phyloP scores from a whole-genome alignment of 2,329 filamentous ascomycete species.

The Stagonosporopsis tanaceti region DNA sequence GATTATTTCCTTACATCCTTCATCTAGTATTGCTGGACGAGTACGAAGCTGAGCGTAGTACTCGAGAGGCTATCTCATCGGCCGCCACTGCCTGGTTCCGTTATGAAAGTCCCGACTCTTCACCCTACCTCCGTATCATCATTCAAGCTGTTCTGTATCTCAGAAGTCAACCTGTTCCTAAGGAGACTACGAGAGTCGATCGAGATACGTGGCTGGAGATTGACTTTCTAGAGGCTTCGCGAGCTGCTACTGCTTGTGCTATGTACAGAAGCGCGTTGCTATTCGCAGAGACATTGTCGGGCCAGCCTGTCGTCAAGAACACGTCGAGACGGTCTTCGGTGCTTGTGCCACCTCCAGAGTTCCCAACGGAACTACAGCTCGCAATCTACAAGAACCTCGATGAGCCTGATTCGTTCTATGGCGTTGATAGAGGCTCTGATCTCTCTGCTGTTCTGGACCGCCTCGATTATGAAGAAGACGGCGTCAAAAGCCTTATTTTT shows the following conservation, averaged over 20 bases:
- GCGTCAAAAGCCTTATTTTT: slow-evolving; percentile 86
- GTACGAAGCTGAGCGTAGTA: slow-evolving; percentile 65
- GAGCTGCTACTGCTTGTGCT: slow-evolving; percentile 76
- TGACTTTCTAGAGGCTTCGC: slow-evolving; percentile 73
- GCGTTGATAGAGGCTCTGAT: slow-evolving; percentile 79
- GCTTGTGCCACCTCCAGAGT: slow-evolving; percentile 55
- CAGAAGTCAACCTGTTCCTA: slow-evolving; percentile 77
- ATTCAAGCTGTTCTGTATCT: slow-evolving; percentile 86
- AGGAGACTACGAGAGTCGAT: slow-evolving; percentile 80
- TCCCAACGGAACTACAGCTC: slow-evolving; percentile 74
- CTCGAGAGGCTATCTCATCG: slow-evolving; percentile 68
- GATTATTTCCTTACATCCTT: slow-evolving; percentile 81
- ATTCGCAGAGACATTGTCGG: slow-evolving; percentile 77
- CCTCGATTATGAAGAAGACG: slow-evolving; percentile 88
- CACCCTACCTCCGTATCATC: slow-evolving; percentile 73
- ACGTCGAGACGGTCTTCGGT: slow-evolving; percentile 70
- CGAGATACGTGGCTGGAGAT: slow-evolving; percentile 86
- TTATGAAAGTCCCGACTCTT: slow-evolving; percentile 55
- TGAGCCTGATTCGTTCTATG: slow-evolving; percentile 96
- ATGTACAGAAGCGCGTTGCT: slow-evolving; percentile 89
- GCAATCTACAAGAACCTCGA: slow-evolving; percentile 90
- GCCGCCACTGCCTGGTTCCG: slow-evolving; percentile 71
- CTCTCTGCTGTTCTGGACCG: slow-evolving; percentile 79
- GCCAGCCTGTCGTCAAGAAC: slow-evolving; percentile 56
- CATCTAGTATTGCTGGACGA: slow-evolving; percentile 81